Percentiles rank a stretch among this genome's conserved stretches.
phyloP scores from a whole-genome alignment of 2,329 filamentous ascomycete genomes.

The Hyphodiscus sp. region DNA sequence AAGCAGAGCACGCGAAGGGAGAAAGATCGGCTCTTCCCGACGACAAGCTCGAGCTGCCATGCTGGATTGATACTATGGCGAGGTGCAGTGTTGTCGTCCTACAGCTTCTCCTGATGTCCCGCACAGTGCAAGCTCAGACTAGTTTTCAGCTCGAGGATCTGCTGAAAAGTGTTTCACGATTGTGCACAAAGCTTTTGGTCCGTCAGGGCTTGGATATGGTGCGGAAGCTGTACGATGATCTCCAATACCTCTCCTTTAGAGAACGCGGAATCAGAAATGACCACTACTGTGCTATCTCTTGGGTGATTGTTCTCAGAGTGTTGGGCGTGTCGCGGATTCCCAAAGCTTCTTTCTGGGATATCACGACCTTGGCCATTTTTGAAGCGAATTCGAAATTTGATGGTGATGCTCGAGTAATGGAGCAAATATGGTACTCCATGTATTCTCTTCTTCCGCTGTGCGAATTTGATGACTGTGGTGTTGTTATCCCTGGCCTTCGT shows the following conservation, averaged over 20 bases:
- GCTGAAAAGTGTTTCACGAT: constrained; percentile 37
- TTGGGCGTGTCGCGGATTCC: constrained; percentile 45
- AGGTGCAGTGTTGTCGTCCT: constrained; percentile 31
- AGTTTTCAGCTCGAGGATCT: constrained; percentile 41
- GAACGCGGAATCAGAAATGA: constrained; percentile 47
- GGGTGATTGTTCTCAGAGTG: constrained; percentile 51
- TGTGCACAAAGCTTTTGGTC: constrained; percentile 36
- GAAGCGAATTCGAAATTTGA: constrained; percentile 30
- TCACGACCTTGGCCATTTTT: constrained; percentile 41
- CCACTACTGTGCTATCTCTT: constrained; percentile 42
- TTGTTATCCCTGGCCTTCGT: constrained; percentile 37
- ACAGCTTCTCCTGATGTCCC: constrained; percentile 38
- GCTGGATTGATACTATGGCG: constrained; percentile 15
- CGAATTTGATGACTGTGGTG: constrained; percentile 51
- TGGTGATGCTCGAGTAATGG: constrained; percentile 42
- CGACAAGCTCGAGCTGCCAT: not conserved
- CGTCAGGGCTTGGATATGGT: constrained; percentile 38
- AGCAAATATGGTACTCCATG: constrained; percentile 50
- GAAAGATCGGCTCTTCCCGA: no score
- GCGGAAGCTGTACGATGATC: constrained; percentile 39
- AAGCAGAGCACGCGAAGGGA: not conserved
- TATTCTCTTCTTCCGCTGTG: constrained; percentile 55
- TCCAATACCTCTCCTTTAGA: constrained; percentile 39
- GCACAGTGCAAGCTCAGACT: constrained; percentile 5
- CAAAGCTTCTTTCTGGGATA: constrained; percentile 54